Evolutionary conservation across 2,329 filamentous ascomycete species (phyloP), one percentile per base, ranked within the genome.

Genomic region (Rhexocercosporidium sp.): DNA sequence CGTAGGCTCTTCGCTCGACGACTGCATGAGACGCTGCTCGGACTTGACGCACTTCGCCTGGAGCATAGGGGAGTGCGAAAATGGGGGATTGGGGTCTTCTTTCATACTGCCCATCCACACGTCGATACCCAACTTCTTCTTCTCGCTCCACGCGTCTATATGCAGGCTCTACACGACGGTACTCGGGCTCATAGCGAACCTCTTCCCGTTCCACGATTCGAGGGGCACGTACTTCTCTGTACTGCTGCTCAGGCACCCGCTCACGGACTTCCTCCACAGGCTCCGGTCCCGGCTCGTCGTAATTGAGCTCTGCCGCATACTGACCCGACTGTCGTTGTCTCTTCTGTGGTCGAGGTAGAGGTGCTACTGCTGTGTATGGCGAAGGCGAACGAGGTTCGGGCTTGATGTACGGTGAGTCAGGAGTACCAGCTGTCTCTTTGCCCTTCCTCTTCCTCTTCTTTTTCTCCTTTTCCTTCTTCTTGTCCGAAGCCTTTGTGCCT

Each of bases 301-400:
- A 81, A 59, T 79, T 79, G 60, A 80, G 74, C 64, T 80, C 79
- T 41, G 77, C 73, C 27, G 77, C 78, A 65, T 82, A 82, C 59
- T 79, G 81, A 53, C 81, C 78, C 31, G 78, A 77, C 54, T 86
- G 82, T 69, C 84, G 83, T 73, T 84, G 83, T 60, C 88, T 84
- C 75, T 90, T 90, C 71, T 80, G 81, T 11, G 88, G 85, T 59
- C 86, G 83, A 37, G 82, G 77, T 67, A 84, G 82, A n/a, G 84
- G 81, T 22, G 83, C 83, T 29, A 54, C 61, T 20, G 83, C 83
- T 68, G 80, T 80, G 60, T 89, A 77, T 9, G 87, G 88, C 7
- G 88, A 90, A 1, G 86, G 85, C 1, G 89, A 91, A 57, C 82
- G 83, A n/a, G 88, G 88, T 75, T 91, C 89, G 27, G 84, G 79